Evolutionary conservation across 140 eudicot genomes (phyloP).

Genomic region (Bidens hawaiensis): DNA sequence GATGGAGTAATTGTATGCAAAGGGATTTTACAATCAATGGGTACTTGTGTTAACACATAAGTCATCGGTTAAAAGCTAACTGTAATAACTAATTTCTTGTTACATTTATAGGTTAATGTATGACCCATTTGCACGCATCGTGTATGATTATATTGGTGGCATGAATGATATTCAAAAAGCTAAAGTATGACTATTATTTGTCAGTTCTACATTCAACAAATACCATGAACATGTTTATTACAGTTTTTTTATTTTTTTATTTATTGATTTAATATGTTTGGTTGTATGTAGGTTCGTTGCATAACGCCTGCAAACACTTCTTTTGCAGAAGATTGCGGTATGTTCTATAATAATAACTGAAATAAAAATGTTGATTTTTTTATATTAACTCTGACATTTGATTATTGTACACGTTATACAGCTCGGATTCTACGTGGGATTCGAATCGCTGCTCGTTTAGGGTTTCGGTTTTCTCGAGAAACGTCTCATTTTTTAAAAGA

Average conservation of each 20-base stretch:
- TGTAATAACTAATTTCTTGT: no score
- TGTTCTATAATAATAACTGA: conserved; percentile 3
- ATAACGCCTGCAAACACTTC: conserved; percentile 50
- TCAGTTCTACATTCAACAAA: conserved; percentile 15
- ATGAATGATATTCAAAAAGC: conserved; percentile 58
- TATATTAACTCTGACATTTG: conserved; percentile 14
- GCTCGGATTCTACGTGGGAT: conserved; percentile 72
- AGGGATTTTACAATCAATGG: conserved; percentile 69
- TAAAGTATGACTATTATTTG: conserved; percentile 50
- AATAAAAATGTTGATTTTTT: background rate
- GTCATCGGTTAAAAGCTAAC: no score
- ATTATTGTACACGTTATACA: conserved; percentile 21
- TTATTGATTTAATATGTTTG: conserved; percentile 14
- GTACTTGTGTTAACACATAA: conserved; percentile 29
- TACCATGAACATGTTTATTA: background rate
- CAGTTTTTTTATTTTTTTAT: background rate
- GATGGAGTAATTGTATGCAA: conserved; percentile 60
- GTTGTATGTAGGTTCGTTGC: conserved; percentile 45
- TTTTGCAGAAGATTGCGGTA: conserved; percentile 65
- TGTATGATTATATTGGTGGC: conserved; percentile 64
- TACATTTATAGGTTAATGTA: conserved; percentile 56
- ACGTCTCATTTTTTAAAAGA: conserved; percentile 47
- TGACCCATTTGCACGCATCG: conserved; percentile 58
- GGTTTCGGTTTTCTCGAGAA: conserved; percentile 52
- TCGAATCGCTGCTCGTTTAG: conserved; percentile 64